Percentiles rank a stretch among this genome's conserved stretches.
phyloP scores from a whole-genome alignment of 176 grass and related monocot species.

The Ensete glaucum region DNA sequence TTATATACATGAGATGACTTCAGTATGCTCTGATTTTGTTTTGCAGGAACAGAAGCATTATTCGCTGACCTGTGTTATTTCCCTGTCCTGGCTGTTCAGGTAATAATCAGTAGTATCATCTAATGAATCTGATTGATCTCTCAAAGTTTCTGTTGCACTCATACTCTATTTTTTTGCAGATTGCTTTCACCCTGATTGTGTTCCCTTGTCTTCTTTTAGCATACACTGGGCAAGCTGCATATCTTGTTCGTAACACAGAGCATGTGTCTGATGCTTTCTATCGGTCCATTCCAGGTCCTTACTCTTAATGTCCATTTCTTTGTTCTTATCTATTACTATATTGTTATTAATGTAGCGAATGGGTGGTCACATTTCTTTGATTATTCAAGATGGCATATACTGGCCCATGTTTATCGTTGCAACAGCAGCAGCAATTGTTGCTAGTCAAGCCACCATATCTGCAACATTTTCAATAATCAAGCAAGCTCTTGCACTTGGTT shows the following conservation, averaged over 20 bases:
- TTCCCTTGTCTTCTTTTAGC: slow-evolving; percentile 84
- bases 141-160: background rate
- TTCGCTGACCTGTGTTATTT: slow-evolving; percentile 95
- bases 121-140: background rate
- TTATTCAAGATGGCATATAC: slow-evolving; percentile 42
- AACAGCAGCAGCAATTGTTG: slow-evolving; percentile 69
- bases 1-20: slow-evolving; percentile 16
- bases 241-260: slow-evolving; percentile 41
- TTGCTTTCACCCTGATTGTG: slow-evolving; percentile 29
- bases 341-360: background rate
- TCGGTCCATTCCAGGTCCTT: slow-evolving; percentile 56
- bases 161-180: slow-evolving; percentile 10
- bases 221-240: slow-evolving; percentile 85
- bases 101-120: slow-evolving; percentile 18
- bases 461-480: slow-evolving; percentile 82
- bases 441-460: slow-evolving; percentile 89
- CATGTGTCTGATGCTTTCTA: slow-evolving; percentile 70
- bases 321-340: background rate
- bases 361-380: background rate
- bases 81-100: slow-evolving; percentile 73
- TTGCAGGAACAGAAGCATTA: slow-evolving; percentile 72
- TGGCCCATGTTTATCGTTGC: slow-evolving; percentile 75
- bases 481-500: slow-evolving; percentile 64
- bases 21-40: slow-evolving; percentile 19
- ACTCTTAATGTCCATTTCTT: background rate